Evolutionary conservation across 2,329 filamentous ascomycete genomes (phyloP), one percentile per base, ranked within the genome.

Genomic region (Fusarium irregulare): DNA sequence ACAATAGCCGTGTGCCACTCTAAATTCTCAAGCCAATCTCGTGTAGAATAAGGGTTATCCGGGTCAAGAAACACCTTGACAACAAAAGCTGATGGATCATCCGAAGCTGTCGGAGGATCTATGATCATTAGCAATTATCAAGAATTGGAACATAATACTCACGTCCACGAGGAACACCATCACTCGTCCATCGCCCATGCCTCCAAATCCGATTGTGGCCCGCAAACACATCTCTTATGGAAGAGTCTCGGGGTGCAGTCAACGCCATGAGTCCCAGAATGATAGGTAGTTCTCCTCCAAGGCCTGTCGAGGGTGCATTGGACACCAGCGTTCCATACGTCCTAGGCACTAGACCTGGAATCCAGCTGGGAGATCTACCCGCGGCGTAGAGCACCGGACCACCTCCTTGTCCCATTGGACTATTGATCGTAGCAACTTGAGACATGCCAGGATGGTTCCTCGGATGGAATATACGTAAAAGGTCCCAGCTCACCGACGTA

Each of bases 201-300:
- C 30, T 73, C 78, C 78, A 80, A 34, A 62, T 54, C 6, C 64
- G 64, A 8, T 48, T 47, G 14, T 72, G 67, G 23, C 69, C 72
- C 1, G 71, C 56, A 53, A 81, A 81, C 8, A 76, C 68, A 3
- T 34, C 48, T 9, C 73, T 48, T 14, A 57, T 53, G 0, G 68
- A 37, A 20, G 60, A 68, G 9, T 59, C 48, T 2, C n/a, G 20
- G 3, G 69, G 7, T 7, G 72, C 58, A 61, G 60, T 66, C 41
- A 83, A 77, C 2, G 80, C 80, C 79, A 83, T 82, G n/a, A 83
- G 65, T 2, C 77, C 82, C 6, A 83, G 67, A 13, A 83, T 69
- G 9, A 82, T 77, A 6, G 76, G 70, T 14, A 83, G 55, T n/a
- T 81, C 76, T 18, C 82, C 82, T 2, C 77, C 75, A 1, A 83